Percentiles rank a stretch among this genome's conserved stretches.
Conservation (phyloP, 352 stramenopile species). For the Phytophthora citricola region DNA sequence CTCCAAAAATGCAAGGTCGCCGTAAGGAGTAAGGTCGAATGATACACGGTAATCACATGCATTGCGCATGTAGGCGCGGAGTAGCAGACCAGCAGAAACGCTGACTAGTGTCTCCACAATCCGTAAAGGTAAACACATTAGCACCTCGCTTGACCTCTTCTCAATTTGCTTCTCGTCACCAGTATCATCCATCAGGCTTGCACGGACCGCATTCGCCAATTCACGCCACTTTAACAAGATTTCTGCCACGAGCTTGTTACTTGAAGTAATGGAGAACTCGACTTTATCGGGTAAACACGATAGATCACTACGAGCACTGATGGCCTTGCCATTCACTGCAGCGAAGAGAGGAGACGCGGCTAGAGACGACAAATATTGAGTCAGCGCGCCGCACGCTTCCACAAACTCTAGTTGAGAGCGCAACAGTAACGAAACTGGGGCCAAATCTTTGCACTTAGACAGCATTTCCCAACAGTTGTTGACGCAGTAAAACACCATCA, state of each 20-base stretch:
- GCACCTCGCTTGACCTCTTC: constrained; percentile 34
- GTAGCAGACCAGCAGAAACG: constrained; percentile 64
- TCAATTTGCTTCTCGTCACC: constrained; percentile 19
- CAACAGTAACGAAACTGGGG: constrained; percentile 28
- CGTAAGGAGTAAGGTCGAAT: constrained; percentile 85
- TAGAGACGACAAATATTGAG: constrained; percentile 57
- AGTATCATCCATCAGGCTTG: constrained; percentile 9
- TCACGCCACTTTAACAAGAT: constrained; percentile 55
- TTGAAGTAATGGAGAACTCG: constrained; percentile 51
- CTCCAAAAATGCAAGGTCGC: constrained; percentile 76
- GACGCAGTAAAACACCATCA: constrained; percentile 61
- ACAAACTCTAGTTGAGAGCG: constrained; percentile 55
- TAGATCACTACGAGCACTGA: constrained; percentile 14
- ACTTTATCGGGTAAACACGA: constrained; percentile 22
- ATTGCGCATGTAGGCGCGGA: constrained; percentile 78
- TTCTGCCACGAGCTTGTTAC: constrained; percentile 55
- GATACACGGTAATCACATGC: constrained; percentile 81
- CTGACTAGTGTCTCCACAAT: constrained; percentile 75
- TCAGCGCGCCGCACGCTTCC: constrained; percentile 45
- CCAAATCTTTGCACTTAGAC: constrained; percentile 40
- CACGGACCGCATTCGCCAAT: constrained; percentile 20
- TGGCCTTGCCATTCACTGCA: background rate
- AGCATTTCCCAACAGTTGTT: constrained; percentile 69
- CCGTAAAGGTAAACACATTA: constrained; percentile 70
- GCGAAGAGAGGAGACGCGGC: constrained; percentile 27